Base-by-base conservation (phyloP, 2,329 filamentous ascomycete genomes). In the Aspergillus latus region DNA sequence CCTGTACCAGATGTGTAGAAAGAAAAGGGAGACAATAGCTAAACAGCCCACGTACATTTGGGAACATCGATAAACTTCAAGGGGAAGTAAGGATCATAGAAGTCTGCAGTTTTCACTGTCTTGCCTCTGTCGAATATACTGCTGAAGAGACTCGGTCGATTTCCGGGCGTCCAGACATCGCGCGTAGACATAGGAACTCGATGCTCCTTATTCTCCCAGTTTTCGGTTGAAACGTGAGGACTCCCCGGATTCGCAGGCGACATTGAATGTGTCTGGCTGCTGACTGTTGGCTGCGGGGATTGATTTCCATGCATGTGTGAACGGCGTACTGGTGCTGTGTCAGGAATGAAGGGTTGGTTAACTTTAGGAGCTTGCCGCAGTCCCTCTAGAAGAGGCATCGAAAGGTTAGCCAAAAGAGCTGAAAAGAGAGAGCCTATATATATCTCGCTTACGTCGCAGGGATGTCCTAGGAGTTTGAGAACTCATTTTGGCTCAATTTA, bases 161-260 rank as follows among this genome's bases (percentile, higher is more conserved):
- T 77, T 30, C 73, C 72, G 34, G 76, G 76, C 1, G 76, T 78
- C 16, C 67, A 62, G 34, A 77, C 73, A 44, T 75, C 74, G 16
- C 73, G 72, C 30, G 69, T 71, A 8, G 71, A 73, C 65, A 76
- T 72, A 2, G 73, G 73, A 34, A 75, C 64, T 49, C 66, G 67
- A 32, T 70, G 71, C 15, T 70, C 69, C 50, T 67, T 72, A 21
- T 72, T 73, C 50, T 76, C 73, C 64, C 73, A 76, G 44, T 62
- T 68, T 26, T 74, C 72, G 26, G 71, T 61, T 4, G 60, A 52
- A 40, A 68, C 67, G 39, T 69, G 64, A 26, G 68, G 61, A 37
- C 63, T 73, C 28, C 65, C 66, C 2, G 67, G 62, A 45, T 70
- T 70, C 8, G 68, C 66, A 7, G 70, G 64, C 0, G 69, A 66